phyloP scores from a whole-genome alignment of 306 rosid species.

The Cucumis cinereus region DNA sequence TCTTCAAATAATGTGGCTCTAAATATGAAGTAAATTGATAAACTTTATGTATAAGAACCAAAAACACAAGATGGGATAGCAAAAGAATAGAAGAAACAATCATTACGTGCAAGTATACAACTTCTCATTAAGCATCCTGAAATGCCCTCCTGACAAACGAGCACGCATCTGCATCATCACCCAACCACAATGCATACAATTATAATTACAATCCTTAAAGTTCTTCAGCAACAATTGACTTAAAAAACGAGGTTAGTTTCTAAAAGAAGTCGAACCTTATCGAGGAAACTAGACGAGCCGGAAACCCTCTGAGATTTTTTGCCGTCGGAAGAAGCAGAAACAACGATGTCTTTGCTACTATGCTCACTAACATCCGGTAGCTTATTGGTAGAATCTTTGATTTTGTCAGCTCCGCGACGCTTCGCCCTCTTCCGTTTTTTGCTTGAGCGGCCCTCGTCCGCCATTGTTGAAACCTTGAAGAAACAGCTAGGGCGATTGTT shows the following conservation, averaged over 20 bases:
- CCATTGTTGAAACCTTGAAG: slow-evolving; percentile 21
- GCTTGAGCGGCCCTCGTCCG: slow-evolving; percentile 12
- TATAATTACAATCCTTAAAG: background rate
- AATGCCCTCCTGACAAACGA: slow-evolving; percentile 81
- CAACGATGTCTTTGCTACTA: slow-evolving; percentile 3
- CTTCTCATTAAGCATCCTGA: slow-evolving; percentile 94
- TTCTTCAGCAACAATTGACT: background rate
- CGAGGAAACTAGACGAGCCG: slow-evolving; percentile 45
- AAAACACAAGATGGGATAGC: background rate
- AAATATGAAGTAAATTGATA: background rate
- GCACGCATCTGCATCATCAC: slow-evolving; percentile 60
- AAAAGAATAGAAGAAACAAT: background rate
- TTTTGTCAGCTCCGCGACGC: slow-evolving; percentile 7
- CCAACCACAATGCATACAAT: background rate
- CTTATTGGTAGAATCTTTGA: background rate
- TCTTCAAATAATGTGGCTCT: background rate
- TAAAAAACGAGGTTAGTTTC: background rate
- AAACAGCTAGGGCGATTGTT: background rate
- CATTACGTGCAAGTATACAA: slow-evolving; percentile 90
- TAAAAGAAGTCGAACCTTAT: slow-evolving; percentile 26
- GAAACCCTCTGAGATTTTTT: slow-evolving; percentile 22
- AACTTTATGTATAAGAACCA: background rate
- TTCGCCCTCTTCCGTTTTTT: slow-evolving; percentile 41
- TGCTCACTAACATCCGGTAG: background rate
- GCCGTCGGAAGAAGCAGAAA: slow-evolving; percentile 12